A percentile compares a stretch with the other conserved stretches of the same genome.
These are phyloP conservation scores for Dictyostelium purpureum DNA, from an alignment of 78 protist species.

Conservation along the genomic window DNA sequence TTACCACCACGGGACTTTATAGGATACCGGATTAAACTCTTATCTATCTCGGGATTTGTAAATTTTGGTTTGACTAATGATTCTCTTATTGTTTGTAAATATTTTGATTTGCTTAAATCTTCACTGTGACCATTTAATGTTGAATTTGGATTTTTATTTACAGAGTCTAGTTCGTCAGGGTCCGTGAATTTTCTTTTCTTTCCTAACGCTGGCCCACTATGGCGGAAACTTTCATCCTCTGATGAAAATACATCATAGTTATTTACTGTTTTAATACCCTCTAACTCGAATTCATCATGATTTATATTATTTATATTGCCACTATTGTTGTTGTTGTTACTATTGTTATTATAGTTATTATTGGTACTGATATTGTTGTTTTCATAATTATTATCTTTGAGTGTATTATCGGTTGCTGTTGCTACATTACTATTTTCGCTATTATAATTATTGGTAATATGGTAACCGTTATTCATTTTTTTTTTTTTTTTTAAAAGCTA, in stretches of 20 bases:
- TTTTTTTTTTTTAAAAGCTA: neutral
- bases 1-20: conserved; percentile 14
- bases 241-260: conserved; percentile 16
- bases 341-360: neutral
- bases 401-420: neutral
- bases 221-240: conserved; percentile 2
- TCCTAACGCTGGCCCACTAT: neutral
- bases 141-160: neutral
- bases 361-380: neutral
- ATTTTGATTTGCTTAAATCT: neutral
- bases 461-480: neutral
- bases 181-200: conserved; percentile 11
- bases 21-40: no score
- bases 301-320: neutral
- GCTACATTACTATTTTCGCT: neutral
- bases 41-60: no score
- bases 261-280: neutral
- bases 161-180: neutral
- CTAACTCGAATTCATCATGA: neutral
- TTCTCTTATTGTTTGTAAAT: neutral
- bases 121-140: neutral
- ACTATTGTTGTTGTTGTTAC: neutral
- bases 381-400: neutral
- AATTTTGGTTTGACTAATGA: conserved; percentile 23
- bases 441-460: neutral